A percentile compares a stretch with the other conserved stretches of the same genome.
Conservation (phyloP, 2,329 filamentous ascomycete species). For the Penicillium sp. region DNA sequence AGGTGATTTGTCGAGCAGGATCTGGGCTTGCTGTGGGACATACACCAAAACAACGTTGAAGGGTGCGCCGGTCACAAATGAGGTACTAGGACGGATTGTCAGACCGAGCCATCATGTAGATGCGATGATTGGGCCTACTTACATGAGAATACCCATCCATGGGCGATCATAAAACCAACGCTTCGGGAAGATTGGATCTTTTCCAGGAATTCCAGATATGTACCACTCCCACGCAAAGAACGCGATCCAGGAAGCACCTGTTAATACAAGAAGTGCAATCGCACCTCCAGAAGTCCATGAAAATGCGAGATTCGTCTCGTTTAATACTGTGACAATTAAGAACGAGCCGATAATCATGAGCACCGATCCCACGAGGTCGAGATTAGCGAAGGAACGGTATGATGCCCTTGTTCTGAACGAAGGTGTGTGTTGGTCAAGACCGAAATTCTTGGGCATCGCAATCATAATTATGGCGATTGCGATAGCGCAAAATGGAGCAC, state of each 20-base stretch:
- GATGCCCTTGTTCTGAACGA: conserved; percentile 35
- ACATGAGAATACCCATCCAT: conserved; percentile 39
- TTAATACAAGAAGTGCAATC: conserved; percentile 38
- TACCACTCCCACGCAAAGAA: conserved; percentile 44
- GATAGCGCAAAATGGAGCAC: conserved; percentile 29
- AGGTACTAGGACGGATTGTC: conserved; percentile 25
- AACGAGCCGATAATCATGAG: conserved; percentile 51
- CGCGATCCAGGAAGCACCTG: conserved; percentile 36
- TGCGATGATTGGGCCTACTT: neutral
- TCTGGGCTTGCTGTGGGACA: conserved; percentile 39
- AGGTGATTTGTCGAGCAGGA: conserved; percentile 33
- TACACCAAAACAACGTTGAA: conserved; percentile 38
- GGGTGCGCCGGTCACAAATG: conserved; percentile 36
- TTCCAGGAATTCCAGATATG: conserved; percentile 28
- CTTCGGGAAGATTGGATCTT: conserved; percentile 40
- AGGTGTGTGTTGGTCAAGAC: conserved; percentile 34
- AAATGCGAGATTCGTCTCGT: conserved; percentile 53
- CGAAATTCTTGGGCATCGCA: conserved; percentile 34
- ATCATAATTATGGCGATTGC: conserved; percentile 29
- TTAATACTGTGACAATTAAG: conserved; percentile 55
- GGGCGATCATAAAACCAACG: conserved; percentile 34
- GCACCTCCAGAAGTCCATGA: conserved; percentile 49
- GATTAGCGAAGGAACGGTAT: conserved; percentile 34
- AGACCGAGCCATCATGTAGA: neutral
- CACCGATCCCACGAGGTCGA: conserved; percentile 32